Conservation (phyloP, 2,329 filamentous ascomycete species). For the Alternaria sp. region DNA sequence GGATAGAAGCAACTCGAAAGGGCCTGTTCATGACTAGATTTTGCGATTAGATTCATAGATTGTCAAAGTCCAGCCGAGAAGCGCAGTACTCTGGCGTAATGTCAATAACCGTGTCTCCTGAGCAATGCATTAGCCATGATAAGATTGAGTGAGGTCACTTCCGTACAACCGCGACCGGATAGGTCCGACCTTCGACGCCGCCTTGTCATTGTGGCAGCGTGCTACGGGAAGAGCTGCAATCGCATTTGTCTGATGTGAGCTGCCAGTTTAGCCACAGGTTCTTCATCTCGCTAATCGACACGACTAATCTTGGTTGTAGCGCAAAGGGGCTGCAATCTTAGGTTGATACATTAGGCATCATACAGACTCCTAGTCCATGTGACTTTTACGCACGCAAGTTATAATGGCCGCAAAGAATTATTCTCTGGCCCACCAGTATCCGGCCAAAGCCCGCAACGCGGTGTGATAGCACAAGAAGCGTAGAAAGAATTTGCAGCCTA, state of each 20-base stretch:
- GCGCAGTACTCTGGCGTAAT: slow-evolving; percentile 9
- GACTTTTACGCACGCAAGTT: neutral
- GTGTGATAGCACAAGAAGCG: neutral
- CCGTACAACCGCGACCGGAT: slow-evolving; percentile 23
- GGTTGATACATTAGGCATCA: slow-evolving; percentile 9
- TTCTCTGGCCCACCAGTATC: neutral
- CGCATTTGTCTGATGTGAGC: slow-evolving; percentile 16
- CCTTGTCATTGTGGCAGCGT: slow-evolving; percentile 21
- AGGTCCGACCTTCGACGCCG: slow-evolving; percentile 21
- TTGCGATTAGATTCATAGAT: slow-evolving; percentile 19
- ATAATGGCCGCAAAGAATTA: neutral
- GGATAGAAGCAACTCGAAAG: slow-evolving; percentile 16
- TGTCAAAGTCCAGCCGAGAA: slow-evolving; percentile 7
- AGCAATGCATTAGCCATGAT: slow-evolving; percentile 28
- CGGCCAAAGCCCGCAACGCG: neutral
- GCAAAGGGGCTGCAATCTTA: slow-evolving; percentile 13
- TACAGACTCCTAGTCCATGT: slow-evolving; percentile 4
- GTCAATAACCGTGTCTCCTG: slow-evolving; percentile 20
- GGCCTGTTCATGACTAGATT: slow-evolving; percentile 19
- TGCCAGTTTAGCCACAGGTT: slow-evolving; percentile 17
- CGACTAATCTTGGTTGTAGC: slow-evolving; percentile 23
- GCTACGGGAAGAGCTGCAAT: slow-evolving; percentile 10
- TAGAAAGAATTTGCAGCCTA: neutral
- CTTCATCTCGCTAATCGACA: slow-evolving; percentile 26
- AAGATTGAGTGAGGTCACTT: slow-evolving; percentile 23